These are phyloP conservation scores for Cucurbita ficifolia DNA, from an alignment of 306 rosid species.

Conservation along the genomic window DNA sequence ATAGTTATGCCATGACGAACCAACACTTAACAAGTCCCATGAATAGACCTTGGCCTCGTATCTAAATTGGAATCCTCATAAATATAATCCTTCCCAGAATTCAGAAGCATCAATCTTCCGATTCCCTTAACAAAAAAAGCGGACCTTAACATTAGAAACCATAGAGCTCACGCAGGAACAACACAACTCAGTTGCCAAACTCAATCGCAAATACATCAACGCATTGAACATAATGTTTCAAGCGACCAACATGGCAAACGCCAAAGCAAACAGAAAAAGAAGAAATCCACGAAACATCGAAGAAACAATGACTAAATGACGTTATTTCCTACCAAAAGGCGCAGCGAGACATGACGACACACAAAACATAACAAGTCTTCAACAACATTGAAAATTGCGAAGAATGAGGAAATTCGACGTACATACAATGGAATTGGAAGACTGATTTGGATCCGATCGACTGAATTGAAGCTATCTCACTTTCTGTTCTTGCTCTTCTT, in stretches of 20 bases:
- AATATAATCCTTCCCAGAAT: conserved; percentile 29
- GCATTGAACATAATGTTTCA: neutral
- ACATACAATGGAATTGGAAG: neutral
- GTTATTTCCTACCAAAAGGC: neutral
- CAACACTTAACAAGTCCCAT: conserved; percentile 53
- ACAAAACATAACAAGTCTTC: neutral
- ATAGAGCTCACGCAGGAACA: neutral
- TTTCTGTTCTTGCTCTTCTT: neutral
- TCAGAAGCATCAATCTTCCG: conserved; percentile 23
- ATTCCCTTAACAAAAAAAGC: conserved; percentile 1
- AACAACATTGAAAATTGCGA: neutral
- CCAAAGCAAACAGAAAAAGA: neutral
- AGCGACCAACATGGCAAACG: neutral
- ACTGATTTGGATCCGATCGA: neutral
- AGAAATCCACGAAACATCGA: neutral
- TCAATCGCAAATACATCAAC: neutral
- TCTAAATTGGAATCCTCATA: conserved; percentile 27
- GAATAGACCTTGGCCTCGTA: conserved; percentile 34
- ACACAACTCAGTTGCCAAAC: neutral
- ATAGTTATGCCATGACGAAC: conserved; percentile 62
- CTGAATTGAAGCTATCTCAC: neutral
- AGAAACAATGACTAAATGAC: neutral
- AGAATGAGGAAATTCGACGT: neutral
- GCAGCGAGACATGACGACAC: neutral
- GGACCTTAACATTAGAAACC: conserved; percentile 7